Percentiles rank a stretch among this genome's conserved stretches.
Evolutionary conservation across 1,284 basidiomycete species (phyloP).

Genomic region (Puccinia novopanici): DNA sequence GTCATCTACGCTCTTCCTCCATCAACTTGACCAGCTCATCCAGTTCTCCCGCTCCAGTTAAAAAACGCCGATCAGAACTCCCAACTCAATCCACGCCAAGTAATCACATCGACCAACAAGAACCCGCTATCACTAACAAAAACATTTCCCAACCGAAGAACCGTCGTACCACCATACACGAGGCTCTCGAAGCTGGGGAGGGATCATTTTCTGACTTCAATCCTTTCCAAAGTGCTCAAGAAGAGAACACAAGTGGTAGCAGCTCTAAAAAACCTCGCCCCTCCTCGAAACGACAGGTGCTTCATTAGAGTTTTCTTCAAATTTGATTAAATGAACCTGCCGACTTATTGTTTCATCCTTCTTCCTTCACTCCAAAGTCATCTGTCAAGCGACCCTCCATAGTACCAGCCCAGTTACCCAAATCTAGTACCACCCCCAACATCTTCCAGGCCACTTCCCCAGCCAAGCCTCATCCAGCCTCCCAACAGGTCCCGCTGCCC

Average conservation of each 20-base stretch:
- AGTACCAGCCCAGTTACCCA: constrained; percentile 12
- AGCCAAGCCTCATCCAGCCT: constrained; percentile 2
- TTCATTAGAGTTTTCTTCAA: neutral
- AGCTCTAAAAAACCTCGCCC: constrained; percentile 26
- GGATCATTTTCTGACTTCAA: constrained; percentile 63
- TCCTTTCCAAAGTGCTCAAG: constrained; percentile 64
- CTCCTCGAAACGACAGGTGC: constrained; percentile 31
- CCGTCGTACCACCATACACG: constrained; percentile 31
- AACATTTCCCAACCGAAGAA: constrained; percentile 36
- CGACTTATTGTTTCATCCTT: neutral
- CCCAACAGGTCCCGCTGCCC: constrained; percentile 6
- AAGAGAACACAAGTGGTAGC: constrained; percentile 58
- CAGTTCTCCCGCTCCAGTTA: constrained; percentile 22
- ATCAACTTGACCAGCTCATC: neutral
- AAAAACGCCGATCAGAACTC: constrained; percentile 39
- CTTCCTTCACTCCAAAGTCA: constrained; percentile 3
- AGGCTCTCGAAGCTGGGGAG: constrained; percentile 53
- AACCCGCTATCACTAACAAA: constrained; percentile 12
- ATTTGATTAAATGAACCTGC: neutral
- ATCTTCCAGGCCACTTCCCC: constrained; percentile 5
- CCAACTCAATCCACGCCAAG: constrained; percentile 16
- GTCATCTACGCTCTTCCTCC: constrained; percentile 3
- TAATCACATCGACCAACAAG: constrained; percentile 11
- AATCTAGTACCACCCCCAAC: constrained; percentile 36
- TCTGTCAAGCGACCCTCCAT: constrained; percentile 23